Conservation (phyloP, 257 asterid species). For the Penstemon newberryi region DNA sequence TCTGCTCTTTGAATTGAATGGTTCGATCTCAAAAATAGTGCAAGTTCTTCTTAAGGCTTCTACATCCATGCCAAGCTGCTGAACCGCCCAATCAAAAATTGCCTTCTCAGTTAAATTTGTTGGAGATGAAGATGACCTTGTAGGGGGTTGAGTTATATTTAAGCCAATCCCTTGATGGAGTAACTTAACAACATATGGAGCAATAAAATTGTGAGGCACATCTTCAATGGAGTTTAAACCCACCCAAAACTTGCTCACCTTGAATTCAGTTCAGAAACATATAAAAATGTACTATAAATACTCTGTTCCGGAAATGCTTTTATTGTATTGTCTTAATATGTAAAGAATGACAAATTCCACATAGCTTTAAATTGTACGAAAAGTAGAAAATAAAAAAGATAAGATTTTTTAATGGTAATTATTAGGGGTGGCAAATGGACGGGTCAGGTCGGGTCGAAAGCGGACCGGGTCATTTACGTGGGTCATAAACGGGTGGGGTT, state of each 20-base stretch:
- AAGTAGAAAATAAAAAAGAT: too few species aligned
- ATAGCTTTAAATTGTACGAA: too few species aligned
- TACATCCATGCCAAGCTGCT: slow-evolving; percentile 26
- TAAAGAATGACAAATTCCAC: too few species aligned
- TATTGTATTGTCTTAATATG: too few species aligned
- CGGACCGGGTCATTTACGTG: too few species aligned
- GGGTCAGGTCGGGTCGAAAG: too few species aligned
- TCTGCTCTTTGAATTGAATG: slow-evolving; percentile 28
- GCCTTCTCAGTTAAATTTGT: slow-evolving; percentile 29
- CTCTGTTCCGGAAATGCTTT: too few species aligned
- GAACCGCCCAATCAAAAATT: slow-evolving; percentile 27
- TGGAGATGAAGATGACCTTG: slow-evolving; percentile 20
- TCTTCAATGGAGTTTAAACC: slow-evolving; percentile 34
- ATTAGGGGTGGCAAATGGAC: too few species aligned
- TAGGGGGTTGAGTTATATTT: slow-evolving; percentile 28
- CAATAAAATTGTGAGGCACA: background rate
- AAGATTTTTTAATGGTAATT: too few species aligned
- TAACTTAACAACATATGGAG: slow-evolving; percentile 26
- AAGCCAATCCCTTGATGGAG: slow-evolving; percentile 34
- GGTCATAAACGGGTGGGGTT: too few species aligned
- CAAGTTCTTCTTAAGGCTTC: slow-evolving; percentile 13
- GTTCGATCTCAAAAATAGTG: slow-evolving; percentile 30
- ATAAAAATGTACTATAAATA: too few species aligned
- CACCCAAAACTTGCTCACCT: slow-evolving; percentile 25
- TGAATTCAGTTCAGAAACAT: too few species aligned